Conservation (phyloP, 768 basidiomycete genomes). For the Mrakia blollopis region DNA sequence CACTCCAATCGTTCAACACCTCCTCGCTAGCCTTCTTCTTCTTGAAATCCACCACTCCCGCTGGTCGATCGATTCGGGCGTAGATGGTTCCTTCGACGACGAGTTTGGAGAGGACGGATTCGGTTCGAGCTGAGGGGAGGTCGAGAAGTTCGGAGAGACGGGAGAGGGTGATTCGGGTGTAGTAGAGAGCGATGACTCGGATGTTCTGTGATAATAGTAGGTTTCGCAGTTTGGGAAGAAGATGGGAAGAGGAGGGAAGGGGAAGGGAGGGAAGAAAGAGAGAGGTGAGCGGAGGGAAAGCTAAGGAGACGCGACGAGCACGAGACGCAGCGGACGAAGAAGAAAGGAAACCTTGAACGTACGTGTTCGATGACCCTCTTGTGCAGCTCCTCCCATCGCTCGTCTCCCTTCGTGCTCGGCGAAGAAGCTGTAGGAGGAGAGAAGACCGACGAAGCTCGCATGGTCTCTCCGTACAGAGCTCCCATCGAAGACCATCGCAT, state of each 20-base stretch:
- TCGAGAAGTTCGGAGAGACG: slow-evolving; percentile 84
- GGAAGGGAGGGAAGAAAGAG: slow-evolving; percentile 25
- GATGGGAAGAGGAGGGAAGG: background rate
- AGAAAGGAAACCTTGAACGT: slow-evolving; percentile 42
- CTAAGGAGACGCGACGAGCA: no score
- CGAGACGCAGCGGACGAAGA: no score
- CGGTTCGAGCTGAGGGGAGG: slow-evolving; percentile 72
- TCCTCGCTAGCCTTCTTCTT: slow-evolving; percentile 78
- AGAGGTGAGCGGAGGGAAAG: background rate
- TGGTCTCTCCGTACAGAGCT: slow-evolving; percentile 73
- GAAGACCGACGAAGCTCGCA: slow-evolving; percentile 78
- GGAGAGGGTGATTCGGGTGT: slow-evolving; percentile 80
- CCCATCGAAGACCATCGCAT: slow-evolving; percentile 95
- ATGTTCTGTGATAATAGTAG: no score
- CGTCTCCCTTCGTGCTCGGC: slow-evolving; percentile 46
- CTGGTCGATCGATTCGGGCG: slow-evolving; percentile 88
- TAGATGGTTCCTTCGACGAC: slow-evolving; percentile 89
- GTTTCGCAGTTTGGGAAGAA: background rate
- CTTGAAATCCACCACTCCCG: slow-evolving; percentile 82
- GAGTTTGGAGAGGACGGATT: slow-evolving; percentile 78
- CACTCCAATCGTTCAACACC: slow-evolving; percentile 97
- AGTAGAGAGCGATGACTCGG: slow-evolving; percentile 88
- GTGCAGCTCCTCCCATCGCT: slow-evolving; percentile 92
- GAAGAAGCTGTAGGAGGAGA: slow-evolving; percentile 47
- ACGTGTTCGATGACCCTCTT: slow-evolving; percentile 96